Evolutionary conservation across 345 rosid species (phyloP), one percentile per base, ranked within the genome.

Genomic region (Sisymbrium irio): DNA sequence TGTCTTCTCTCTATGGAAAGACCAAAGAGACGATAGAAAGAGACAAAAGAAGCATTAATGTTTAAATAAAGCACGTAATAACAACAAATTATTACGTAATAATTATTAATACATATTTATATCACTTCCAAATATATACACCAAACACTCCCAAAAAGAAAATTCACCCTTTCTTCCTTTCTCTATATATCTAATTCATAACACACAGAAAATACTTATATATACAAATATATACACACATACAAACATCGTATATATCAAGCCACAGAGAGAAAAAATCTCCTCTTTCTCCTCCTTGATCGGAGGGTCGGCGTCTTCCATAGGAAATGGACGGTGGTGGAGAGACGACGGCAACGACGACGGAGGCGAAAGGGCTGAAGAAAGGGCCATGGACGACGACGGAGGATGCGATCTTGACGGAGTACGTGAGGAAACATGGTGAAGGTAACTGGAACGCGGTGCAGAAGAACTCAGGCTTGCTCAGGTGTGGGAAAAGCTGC

Each of bases 401-500:
- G 4, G 98, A 92, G 75, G 98, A 92, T 63, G 88, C 81, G 35
- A 80, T 92, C 47, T 74, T 92, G 80, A 79, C 79, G 68, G 96
- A 87, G 45, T 86, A 90, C 73, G 96, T 92, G 67, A 84, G 67
- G 78, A 81, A 71, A 55, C 88, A 88, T 41, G 95, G 96, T 0
- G 96, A 92, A 78, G 93, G 95, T 40, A 87, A 88, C 6, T 92
- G 98, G 98, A 90, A 87, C 74, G 84, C 93, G 1, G 90, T 92
- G 71, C 88, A 84, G 35, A 87, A 83, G 83, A 86, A 84, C 66
- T 78, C 90, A 0, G 88, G 91, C 15, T 71, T 93, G 84, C 85
- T 82, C 87, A 84, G 96, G 73, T 88, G 95, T 72, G 96, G 96
- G 0, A 92, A 92, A 79, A 92, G 96, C 56, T 92, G 96, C 54